These are phyloP conservation scores for Hyaloperonospora brassicae DNA, from an alignment of 352 stramenopile genomes.

Conservation along the genomic window DNA sequence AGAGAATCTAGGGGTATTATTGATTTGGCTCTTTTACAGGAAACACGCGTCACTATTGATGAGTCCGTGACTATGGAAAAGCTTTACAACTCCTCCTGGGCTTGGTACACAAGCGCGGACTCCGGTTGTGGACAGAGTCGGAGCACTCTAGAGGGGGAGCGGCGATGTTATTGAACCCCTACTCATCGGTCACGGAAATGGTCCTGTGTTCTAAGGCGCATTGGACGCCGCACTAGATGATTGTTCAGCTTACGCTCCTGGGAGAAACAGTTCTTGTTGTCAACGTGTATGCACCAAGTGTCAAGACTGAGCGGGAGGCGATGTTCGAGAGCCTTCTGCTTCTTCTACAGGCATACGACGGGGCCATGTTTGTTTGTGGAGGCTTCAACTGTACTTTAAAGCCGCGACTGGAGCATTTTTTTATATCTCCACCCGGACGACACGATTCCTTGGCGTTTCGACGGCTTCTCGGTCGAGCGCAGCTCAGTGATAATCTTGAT, in stretches of 20 bases:
- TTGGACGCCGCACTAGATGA: background rate
- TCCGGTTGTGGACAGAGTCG: background rate
- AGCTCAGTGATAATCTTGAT: background rate
- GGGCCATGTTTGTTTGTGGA: background rate
- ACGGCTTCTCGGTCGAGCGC: background rate
- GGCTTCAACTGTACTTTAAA: background rate
- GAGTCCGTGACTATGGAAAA: background rate
- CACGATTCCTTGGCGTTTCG: background rate
- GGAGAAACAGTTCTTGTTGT: background rate
- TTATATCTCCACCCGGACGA: background rate
- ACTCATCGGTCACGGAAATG: background rate
- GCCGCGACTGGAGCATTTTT: background rate
- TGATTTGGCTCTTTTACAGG: background rate
- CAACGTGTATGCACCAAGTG: background rate
- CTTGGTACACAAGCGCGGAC: background rate
- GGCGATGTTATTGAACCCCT: background rate
- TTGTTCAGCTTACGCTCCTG: background rate
- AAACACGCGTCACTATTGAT: background rate
- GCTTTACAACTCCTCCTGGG: background rate
- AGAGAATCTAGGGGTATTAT: background rate
- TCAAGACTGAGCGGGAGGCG: background rate
- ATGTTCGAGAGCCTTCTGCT: background rate
- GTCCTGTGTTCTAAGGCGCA: background rate
- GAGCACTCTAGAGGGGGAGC: background rate
- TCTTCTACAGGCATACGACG: background rate